A percentile compares a stretch with the other conserved stretches of the same genome.
Evolutionary conservation across 2,329 filamentous ascomycete species (phyloP).

Genomic region (Aspergillus hiratsukae): DNA sequence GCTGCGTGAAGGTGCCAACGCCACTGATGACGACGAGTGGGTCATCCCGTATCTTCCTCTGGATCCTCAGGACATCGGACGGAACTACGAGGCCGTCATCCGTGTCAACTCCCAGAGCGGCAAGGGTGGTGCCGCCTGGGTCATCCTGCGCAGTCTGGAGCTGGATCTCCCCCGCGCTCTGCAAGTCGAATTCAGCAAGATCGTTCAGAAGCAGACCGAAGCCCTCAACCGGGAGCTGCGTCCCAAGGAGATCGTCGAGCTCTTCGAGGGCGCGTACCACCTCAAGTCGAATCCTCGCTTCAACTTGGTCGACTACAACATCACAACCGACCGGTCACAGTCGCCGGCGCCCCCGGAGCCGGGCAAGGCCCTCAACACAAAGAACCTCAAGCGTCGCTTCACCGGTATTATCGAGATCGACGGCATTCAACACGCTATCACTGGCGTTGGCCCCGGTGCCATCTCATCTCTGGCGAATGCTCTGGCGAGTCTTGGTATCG

Average conservation of each 20-base stretch:
- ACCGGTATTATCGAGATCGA: slow-evolving; percentile 81
- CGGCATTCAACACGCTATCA: slow-evolving; percentile 70
- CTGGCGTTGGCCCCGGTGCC: slow-evolving; percentile 80
- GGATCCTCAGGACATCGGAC: slow-evolving; percentile 87
- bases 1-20: slow-evolving; percentile 58
- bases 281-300: slow-evolving; percentile 80
- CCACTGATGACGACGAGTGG: slow-evolving; percentile 66
- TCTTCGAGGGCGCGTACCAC: slow-evolving; percentile 89
- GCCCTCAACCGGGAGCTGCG: slow-evolving; percentile 76
- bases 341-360: slow-evolving; percentile 65
- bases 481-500: slow-evolving; percentile 70
- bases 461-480: slow-evolving; percentile 85
- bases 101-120: slow-evolving; percentile 95
- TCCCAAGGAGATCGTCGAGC: slow-evolving; percentile 72
- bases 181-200: slow-evolving; percentile 82
- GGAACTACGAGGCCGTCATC: slow-evolving; percentile 97
- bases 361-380: slow-evolving; percentile 70
- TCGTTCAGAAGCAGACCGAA: slow-evolving; percentile 81
- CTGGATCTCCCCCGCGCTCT: slow-evolving; percentile 90
- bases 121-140: slow-evolving; percentile 92
- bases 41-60: slow-evolving; percentile 86
- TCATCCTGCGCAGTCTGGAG: slow-evolving; percentile 82
- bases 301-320: slow-evolving; percentile 84
- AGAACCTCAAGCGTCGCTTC: slow-evolving; percentile 76
- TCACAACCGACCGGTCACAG: slow-evolving; percentile 73